Conservation (phyloP, 805 yeast genomes). For the Zygosaccharomyces bailii region DNA sequence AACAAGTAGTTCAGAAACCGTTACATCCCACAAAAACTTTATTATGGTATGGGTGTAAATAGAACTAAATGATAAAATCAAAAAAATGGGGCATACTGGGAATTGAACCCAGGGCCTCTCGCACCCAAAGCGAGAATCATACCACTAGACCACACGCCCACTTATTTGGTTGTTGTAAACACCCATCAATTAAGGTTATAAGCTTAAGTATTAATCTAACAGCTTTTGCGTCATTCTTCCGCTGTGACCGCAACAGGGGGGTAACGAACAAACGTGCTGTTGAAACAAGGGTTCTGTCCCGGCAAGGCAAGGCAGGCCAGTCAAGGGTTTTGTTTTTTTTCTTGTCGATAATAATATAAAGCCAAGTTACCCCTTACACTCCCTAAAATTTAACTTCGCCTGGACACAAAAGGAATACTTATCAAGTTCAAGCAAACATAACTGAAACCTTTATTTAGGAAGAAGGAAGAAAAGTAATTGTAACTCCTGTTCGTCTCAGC, state of each 20-base stretch:
- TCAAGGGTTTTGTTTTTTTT: not conserved
- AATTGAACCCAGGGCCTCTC: conserved; percentile 59
- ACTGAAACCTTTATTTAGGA: not conserved
- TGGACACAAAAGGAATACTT: not conserved
- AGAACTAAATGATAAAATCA: conserved; percentile 8
- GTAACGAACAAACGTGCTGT: not conserved
- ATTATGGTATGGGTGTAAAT: no score
- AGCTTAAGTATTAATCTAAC: no score
- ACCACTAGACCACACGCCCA: conserved; percentile 52
- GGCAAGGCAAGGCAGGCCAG: not conserved
- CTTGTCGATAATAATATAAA: not conserved
- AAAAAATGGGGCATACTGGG: conserved; percentile 41
- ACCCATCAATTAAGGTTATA: no score
- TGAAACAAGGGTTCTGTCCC: not conserved
- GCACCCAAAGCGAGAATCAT: conserved; percentile 58
- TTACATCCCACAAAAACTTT: no score
- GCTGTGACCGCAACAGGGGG: not conserved
- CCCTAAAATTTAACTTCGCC: not conserved
- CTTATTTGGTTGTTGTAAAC: not conserved
- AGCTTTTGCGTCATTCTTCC: no score
- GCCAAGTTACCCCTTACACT: not conserved
- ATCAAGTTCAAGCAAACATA: not conserved
- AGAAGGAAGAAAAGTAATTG: not conserved
- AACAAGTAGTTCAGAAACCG: no score
- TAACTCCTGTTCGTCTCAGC: not conserved